phyloP scores from a whole-genome alignment of 768 basidiomycete genomes.

The Albatrellus ellisii region DNA sequence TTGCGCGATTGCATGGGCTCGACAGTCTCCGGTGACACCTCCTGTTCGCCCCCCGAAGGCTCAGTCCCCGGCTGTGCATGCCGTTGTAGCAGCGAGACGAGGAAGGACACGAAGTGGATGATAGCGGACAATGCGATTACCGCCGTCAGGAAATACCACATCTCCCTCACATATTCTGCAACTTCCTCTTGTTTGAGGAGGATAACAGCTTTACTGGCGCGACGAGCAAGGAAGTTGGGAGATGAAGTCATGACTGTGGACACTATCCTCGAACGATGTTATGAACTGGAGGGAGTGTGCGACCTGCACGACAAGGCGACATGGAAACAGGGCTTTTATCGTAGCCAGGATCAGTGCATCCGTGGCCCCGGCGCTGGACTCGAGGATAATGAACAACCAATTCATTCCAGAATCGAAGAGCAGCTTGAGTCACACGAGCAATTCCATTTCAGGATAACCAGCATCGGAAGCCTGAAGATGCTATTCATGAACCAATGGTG shows the following conservation, averaged over 20 bases:
- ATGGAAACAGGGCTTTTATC: too few relatives aligned
- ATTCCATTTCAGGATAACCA: too few relatives aligned
- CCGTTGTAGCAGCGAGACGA: conserved; percentile 5
- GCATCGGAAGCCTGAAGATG: too few relatives aligned
- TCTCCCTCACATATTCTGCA: conserved; percentile 25
- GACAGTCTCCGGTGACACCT: conserved; percentile 4
- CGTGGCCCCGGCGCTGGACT: too few relatives aligned
- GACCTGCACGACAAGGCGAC: too few relatives aligned
- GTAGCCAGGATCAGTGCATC: neutral
- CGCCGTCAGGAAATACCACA: conserved; percentile 28
- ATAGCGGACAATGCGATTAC: conserved; percentile 26
- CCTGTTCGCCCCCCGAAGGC: conserved; percentile 8
- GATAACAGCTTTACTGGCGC: too few relatives aligned
- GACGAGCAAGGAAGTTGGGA: conserved; percentile 3
- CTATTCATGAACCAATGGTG: too few relatives aligned
- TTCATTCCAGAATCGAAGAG: too few relatives aligned
- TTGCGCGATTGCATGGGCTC: conserved; percentile 11
- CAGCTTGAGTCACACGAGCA: too few relatives aligned
- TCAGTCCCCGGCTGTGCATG: neutral
- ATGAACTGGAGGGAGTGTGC: too few relatives aligned
- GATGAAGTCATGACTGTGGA: conserved; percentile 6
- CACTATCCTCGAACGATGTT: neutral
- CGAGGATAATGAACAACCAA: too few relatives aligned
- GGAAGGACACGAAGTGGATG: conserved; percentile 18
- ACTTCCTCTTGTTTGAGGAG: conserved; percentile 25